phyloP scores from a whole-genome alignment of 2,329 filamentous ascomycete species.

The Aspergillus vadensis region DNA sequence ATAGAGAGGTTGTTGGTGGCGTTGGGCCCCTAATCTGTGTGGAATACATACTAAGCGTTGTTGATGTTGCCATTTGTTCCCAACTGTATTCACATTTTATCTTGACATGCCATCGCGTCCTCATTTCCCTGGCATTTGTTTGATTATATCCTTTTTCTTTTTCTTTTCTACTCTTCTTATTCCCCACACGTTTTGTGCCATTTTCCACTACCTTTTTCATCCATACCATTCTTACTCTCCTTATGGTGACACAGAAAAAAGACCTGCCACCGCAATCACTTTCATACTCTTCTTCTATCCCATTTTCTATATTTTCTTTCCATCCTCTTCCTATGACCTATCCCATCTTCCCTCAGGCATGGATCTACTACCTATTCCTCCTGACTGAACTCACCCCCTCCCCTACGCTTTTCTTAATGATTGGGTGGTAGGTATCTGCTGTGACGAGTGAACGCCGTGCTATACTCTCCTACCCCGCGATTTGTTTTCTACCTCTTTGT shows the following conservation, averaged over 20 bases:
- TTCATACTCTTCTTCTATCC: constrained; percentile 22
- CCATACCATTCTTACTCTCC: constrained; percentile 22
- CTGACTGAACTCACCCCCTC: not conserved
- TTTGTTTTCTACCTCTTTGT: constrained; percentile 5
- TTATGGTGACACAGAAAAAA: constrained; percentile 23
- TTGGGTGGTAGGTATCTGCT: constrained; percentile 26
- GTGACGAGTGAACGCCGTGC: constrained; percentile 27
- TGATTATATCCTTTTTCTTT: constrained; percentile 25
- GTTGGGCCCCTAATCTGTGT: constrained; percentile 10
- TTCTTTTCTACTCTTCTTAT: constrained; percentile 33
- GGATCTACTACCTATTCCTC: not conserved
- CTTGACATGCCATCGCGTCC: constrained; percentile 15
- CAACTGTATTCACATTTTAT: constrained; percentile 21
- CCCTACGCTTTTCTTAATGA: constrained; percentile 14
- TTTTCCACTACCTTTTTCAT: constrained; percentile 8
- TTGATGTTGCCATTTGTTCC: constrained; percentile 26
- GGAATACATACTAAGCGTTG: constrained; percentile 11
- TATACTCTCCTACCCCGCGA: constrained; percentile 17
- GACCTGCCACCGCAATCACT: constrained; percentile 15
- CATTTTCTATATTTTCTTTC: constrained; percentile 16
- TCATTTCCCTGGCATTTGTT: constrained; percentile 17
- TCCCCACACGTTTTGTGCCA: constrained; percentile 37
- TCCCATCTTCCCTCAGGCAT: not conserved
- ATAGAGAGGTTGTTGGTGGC: not conserved
- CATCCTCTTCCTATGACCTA: constrained; percentile 10